Percentiles rank a stretch among this genome's conserved stretches.
These are phyloP conservation scores for Apiospora kogelbergensis DNA, from an alignment of 2,329 filamentous ascomycete genomes.

Conservation along the genomic window DNA sequence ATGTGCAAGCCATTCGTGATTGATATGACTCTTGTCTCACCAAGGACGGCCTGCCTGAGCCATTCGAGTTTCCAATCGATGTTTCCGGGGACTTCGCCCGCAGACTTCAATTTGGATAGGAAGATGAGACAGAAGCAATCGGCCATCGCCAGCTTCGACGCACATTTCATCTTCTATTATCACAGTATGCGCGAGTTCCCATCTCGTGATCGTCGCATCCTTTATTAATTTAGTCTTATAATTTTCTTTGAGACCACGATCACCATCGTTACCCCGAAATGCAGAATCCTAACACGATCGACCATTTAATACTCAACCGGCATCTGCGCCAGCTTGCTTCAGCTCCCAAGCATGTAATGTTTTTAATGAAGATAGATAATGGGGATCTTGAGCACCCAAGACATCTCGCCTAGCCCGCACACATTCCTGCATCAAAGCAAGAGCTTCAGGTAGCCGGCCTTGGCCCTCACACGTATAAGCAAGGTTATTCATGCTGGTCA, in stretches of 20 bases:
- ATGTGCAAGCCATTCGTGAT: no score
- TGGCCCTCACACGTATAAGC: not conserved
- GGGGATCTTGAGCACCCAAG: not conserved
- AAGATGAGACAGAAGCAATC: no score
- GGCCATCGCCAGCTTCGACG: not conserved
- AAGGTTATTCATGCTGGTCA: conserved; percentile 13
- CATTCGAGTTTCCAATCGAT: no score
- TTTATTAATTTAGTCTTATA: not conserved
- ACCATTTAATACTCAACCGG: not conserved
- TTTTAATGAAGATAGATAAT: not conserved
- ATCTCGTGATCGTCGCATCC: not conserved
- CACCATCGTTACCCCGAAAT: not conserved
- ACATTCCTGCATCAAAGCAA: conserved; percentile 3
- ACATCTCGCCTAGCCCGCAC: not conserved
- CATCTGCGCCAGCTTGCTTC: not conserved
- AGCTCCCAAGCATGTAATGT: not conserved
- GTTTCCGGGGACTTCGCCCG: no score
- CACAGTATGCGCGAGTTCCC: not conserved
- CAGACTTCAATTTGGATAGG: no score
- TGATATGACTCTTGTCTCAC: no score
- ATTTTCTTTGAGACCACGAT: not conserved
- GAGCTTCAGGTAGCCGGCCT: not conserved
- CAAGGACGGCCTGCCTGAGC: no score
- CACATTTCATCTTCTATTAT: not conserved
- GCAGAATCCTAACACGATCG: not conserved